Conservation (phyloP, 1,284 basidiomycete genomes). For the Puccinia coronata region DNA sequence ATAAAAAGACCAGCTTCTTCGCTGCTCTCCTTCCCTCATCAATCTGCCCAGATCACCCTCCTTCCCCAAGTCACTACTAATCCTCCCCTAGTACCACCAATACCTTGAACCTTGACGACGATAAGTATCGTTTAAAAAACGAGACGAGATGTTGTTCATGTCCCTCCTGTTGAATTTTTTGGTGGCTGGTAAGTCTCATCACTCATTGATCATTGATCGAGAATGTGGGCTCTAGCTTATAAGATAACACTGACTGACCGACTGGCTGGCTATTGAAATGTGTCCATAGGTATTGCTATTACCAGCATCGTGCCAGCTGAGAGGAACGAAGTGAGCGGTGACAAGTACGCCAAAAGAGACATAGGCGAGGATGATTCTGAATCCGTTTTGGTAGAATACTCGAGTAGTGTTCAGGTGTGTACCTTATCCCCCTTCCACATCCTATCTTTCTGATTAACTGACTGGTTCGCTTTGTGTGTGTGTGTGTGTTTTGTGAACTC, state of each 20-base stretch:
- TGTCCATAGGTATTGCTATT: constrained; percentile 17
- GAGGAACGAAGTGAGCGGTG: neutral
- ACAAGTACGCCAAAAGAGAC: neutral
- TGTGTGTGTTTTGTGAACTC: too few species aligned
- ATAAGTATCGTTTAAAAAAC: neutral
- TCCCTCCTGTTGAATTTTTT: constrained; percentile 18
- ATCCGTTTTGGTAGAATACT: constrained; percentile 2
- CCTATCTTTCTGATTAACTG: neutral
- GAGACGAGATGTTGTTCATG: constrained; percentile 26
- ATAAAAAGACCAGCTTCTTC: neutral
- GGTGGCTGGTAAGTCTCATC: constrained; percentile 29
- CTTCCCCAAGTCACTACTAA: neutral
- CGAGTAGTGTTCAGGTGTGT: neutral
- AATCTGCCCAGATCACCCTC: neutral
- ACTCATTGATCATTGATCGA: neutral
- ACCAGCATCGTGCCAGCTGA: constrained; percentile 2
- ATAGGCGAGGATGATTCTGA: neutral
- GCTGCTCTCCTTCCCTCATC: neutral
- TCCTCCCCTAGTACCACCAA: neutral
- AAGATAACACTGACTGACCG: neutral
- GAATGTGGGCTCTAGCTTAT: neutral
- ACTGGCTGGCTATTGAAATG: too few species aligned
- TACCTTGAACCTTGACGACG: neutral
- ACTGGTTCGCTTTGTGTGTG: too few species aligned
- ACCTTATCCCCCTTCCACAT: neutral